Evolutionary conservation across 371 early-diverging fungal species (phyloP), one percentile per base, ranked within the genome.

Genomic region (Apophysomyces variabilis): DNA sequence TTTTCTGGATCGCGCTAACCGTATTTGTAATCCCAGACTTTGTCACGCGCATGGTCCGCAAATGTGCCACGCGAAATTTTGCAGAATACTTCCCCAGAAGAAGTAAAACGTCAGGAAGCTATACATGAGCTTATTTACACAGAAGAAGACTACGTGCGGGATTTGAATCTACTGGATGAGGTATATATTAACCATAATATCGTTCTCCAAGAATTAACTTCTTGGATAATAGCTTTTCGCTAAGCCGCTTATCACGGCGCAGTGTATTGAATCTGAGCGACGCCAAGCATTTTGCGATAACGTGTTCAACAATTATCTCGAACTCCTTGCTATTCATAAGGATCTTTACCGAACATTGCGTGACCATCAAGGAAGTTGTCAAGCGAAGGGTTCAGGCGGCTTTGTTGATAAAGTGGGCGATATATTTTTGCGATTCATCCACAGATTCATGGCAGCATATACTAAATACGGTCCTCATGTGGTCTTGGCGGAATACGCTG

Each of bases 51-150:
- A 54, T 93, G 92, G 93, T 86, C 90, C 13, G 83, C 79, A 35
- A 77, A 84, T 0, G 88, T 92, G 18, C 87, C 95, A 2, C 82
- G 85, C 56, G 90, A 90, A 14, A 80, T 95, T 16, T 71, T 90
- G 1, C 87, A 90, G 32, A 86, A 88, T 4, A 86, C 92, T 0
- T 84, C 92, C 5, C 73, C 87, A 21, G 69, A 79, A 26, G 97
- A 97, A 74, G 85, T 87, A 66, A 92, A 91, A 66, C 86, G 97
- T 0, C 97, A 97, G 70, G 96, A 97, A 71, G 90, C 90, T 38
- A 93, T 97, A 61, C 95, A 89, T 77, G 97, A 97, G 77, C 66
- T 96, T 60, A 91, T 97, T 38, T 87, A 92, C 46, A 94, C 93
- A 3, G 96, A 96, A 73, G 89, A 89, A 67, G 94, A 95, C 70